A percentile compares a stretch with the other conserved stretches of the same genome.
Conservation (phyloP, 108 stramenopile genomes). For the Parmales sp. region DNA sequence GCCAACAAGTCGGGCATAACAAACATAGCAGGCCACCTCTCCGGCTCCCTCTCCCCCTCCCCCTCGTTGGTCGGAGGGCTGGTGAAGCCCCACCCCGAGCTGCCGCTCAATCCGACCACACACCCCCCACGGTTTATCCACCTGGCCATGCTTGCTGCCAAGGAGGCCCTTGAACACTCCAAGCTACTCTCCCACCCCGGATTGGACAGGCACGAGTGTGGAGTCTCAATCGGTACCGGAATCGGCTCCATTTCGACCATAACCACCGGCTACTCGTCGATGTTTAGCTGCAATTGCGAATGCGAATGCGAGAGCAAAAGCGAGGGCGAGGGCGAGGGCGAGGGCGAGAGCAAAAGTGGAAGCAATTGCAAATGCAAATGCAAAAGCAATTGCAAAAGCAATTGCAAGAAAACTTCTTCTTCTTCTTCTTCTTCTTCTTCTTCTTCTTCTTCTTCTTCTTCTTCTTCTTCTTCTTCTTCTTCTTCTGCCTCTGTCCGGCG, state of each 20-base stretch:
- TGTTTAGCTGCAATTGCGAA: not conserved
- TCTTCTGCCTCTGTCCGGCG: constrained; percentile 22
- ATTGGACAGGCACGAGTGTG: constrained; percentile 6
- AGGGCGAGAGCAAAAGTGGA: no score
- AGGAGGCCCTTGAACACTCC: constrained; percentile 48
- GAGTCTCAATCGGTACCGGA: constrained; percentile 1
- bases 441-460: constrained; percentile 48
- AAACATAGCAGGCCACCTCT: constrained; percentile 37
- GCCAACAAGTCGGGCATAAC: constrained; percentile 34
- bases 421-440: constrained; percentile 78
- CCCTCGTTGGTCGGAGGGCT: constrained; percentile 25
- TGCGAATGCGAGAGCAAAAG: no score
- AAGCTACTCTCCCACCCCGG: constrained; percentile 28
- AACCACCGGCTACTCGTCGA: not conserved
- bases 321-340: no score
- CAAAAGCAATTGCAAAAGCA: constrained; percentile 37
- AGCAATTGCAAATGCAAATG: no score
- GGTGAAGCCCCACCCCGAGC: not conserved
- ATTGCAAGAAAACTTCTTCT: constrained; percentile 65
- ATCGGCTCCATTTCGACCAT: not conserved
- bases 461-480: constrained; percentile 22
- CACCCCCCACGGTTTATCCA: constrained; percentile 59
- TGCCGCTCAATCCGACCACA: constrained; percentile 25
- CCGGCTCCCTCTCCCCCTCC: constrained; percentile 31
- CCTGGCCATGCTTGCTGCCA: constrained; percentile 61